phyloP scores from a whole-genome alignment of 169 alveolate genomes.

The Cryptosporidium xiaoi region DNA sequence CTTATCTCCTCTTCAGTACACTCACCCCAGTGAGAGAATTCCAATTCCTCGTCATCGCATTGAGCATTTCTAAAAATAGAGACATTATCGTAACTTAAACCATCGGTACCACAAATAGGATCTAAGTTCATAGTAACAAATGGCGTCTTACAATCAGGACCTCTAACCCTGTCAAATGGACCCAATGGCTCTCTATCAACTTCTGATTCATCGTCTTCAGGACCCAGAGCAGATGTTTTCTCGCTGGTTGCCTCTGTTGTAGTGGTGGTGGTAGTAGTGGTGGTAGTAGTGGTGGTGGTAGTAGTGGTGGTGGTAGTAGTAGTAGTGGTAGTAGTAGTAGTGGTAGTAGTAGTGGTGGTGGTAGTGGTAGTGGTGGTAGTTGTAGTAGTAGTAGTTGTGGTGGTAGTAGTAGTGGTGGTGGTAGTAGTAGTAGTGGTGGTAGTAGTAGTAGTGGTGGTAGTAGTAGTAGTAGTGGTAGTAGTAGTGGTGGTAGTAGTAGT shows the following conservation, averaged over 20 bases:
- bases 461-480: conserved; percentile 25
- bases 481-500: not conserved
- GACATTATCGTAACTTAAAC: conserved; percentile 14
- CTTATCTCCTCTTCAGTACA: not conserved
- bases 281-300: not conserved
- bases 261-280: not conserved
- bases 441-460: conserved; percentile 29
- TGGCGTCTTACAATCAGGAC: conserved; percentile 40
- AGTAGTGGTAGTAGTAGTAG: conserved; percentile 6
- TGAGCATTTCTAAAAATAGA: conserved; percentile 61
- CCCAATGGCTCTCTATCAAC: conserved; percentile 11
- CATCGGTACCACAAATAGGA: conserved; percentile 56
- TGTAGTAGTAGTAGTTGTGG: not conserved
- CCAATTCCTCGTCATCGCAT: conserved; percentile 34
- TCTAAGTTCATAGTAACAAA: conserved; percentile 25
- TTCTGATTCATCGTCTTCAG: conserved; percentile 15
- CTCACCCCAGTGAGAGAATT: conserved; percentile 40
- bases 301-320: not conserved
- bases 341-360: conserved; percentile 35
- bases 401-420: not conserved
- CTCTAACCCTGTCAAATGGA: conserved; percentile 69
- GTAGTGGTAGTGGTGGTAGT: conserved; percentile 11
- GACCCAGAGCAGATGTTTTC: conserved; percentile 9
- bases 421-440: conserved; percentile 9
- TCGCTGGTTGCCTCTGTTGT: not conserved